A percentile compares a stretch with the other conserved stretches of the same genome.
Evolutionary conservation across 805 yeast species (phyloP).

Genomic region (Saccharomycopsis amapae): DNA sequence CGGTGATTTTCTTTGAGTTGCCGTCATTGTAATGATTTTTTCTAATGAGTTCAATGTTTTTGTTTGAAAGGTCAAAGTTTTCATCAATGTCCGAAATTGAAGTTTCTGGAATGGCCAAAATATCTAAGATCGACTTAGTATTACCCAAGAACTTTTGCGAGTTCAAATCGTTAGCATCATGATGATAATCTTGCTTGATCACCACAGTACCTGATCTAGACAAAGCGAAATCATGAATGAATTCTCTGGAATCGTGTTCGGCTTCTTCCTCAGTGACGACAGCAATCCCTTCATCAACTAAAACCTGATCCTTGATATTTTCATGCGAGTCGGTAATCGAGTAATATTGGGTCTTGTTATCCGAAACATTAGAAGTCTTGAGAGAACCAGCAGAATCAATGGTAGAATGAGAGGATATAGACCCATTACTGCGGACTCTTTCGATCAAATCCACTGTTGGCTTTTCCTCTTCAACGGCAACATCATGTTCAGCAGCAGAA

Average conservation of each 20-base stretch:
- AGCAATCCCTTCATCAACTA: too few relatives aligned
- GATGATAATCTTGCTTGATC: constrained; percentile 11
- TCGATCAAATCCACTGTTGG: not conserved
- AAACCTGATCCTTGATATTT: not conserved
- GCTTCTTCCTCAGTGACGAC: not conserved
- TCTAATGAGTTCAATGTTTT: constrained; percentile 1
- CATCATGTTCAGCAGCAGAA: not conserved
- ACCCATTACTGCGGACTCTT: not conserved
- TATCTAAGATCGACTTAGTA: constrained; percentile 13
- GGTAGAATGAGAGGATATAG: constrained; percentile 15
- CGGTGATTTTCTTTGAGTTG: constrained; percentile 1
- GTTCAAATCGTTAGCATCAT: not conserved
- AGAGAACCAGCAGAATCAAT: constrained; percentile 16
- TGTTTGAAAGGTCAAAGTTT: not conserved
- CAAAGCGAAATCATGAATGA: not conserved
- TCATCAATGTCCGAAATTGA: constrained; percentile 16
- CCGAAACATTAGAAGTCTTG: constrained; percentile 10
- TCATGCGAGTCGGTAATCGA: constrained; percentile 8
- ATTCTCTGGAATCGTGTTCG: not conserved
- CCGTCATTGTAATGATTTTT: not conserved
- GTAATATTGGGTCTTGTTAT: constrained; percentile 14
- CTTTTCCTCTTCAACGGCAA: not conserved
- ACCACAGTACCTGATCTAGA: constrained; percentile 13
- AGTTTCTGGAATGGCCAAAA: constrained; percentile 9
- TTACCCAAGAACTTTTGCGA: not conserved